phyloP scores from a whole-genome alignment of 1,284 basidiomycete genomes.

The Pascua guehoae region DNA sequence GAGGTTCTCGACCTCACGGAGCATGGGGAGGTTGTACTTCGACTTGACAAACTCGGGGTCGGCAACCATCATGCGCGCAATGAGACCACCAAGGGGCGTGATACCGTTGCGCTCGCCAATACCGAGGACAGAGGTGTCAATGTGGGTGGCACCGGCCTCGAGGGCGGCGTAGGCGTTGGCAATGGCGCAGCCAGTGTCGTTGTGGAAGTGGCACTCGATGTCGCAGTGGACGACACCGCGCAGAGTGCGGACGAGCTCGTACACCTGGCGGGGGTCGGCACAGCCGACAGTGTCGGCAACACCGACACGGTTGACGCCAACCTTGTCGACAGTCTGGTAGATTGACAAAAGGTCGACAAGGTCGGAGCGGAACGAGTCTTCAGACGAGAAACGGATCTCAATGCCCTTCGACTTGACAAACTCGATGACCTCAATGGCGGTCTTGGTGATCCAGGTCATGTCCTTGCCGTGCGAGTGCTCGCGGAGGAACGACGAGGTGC shows the following conservation, averaged over 20 bases:
- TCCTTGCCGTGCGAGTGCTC: conserved; percentile 99
- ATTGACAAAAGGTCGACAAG: conserved; percentile 97
- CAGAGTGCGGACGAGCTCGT: conserved; percentile 94
- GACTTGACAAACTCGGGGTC: conserved; percentile 98
- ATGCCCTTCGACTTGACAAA: conserved; percentile 99
- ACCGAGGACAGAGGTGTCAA: conserved; percentile 90
- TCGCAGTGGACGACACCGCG: conserved; percentile 93
- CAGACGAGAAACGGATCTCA: conserved; percentile 99
- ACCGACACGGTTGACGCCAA: conserved; percentile 98
- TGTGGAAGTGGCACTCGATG: conserved; percentile 98
- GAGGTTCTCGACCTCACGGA: conserved; percentile 97
- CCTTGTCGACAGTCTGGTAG: conserved; percentile 99
- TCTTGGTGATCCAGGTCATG: conserved; percentile 99
- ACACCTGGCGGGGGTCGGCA: conserved; percentile 97
- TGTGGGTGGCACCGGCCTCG: conserved; percentile 98
- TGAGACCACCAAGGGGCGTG: conserved; percentile 92
- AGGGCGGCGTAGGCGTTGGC: conserved; percentile 98
- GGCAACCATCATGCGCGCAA: conserved; percentile 86
- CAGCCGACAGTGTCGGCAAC: conserved; percentile 99
- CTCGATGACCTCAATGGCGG: conserved; percentile 92
- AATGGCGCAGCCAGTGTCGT: conserved; percentile 90
- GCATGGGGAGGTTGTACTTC: conserved; percentile 98
- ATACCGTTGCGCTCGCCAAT: conserved; percentile 99
- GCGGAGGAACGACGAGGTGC: conserved; percentile 96
- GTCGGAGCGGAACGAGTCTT: conserved; percentile 99